Percentiles rank a stretch among this genome's conserved stretches.
Evolutionary conservation across 148 eudicot species (phyloP).

Genomic region (Heliamphora exappendiculata): DNA sequence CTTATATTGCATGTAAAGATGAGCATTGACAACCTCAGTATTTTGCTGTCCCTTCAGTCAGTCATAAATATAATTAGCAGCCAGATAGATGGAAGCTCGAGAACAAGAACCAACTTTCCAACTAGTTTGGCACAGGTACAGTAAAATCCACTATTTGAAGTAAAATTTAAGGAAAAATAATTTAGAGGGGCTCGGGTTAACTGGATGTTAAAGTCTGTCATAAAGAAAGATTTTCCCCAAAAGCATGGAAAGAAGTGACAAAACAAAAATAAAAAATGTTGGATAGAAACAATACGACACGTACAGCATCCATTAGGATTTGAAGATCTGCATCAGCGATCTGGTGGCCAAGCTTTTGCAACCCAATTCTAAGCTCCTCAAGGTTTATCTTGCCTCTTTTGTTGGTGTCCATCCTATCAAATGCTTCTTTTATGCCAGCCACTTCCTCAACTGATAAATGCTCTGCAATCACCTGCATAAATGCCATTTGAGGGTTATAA

Average conservation of each 20-base stretch:
- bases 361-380: slow-evolving; percentile 51
- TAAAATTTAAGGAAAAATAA: not conserved
- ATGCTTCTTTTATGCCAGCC: slow-evolving; percentile 65
- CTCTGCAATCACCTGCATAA: slow-evolving; percentile 65
- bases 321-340: slow-evolving; percentile 68
- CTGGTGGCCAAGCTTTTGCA: slow-evolving; percentile 61
- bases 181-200: not conserved
- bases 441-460: slow-evolving; percentile 73
- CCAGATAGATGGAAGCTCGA: not conserved
- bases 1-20: not conserved
- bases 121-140: not conserved
- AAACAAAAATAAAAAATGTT: not conserved
- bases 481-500: no score
- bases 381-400: slow-evolving; percentile 56
- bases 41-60: not conserved
- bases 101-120: not conserved
- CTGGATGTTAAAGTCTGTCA: not conserved
- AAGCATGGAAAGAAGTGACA: not conserved
- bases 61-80: not conserved
- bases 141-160: not conserved
- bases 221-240: not conserved
- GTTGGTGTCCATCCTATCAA: slow-evolving; percentile 53
- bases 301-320: slow-evolving; percentile 68
- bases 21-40: no score
- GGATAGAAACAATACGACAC: slow-evolving; percentile 6